Percentiles rank a stretch among this genome's conserved stretches.
phyloP scores from a whole-genome alignment of 139 green algal species.

The Marvania coccoides region DNA sequence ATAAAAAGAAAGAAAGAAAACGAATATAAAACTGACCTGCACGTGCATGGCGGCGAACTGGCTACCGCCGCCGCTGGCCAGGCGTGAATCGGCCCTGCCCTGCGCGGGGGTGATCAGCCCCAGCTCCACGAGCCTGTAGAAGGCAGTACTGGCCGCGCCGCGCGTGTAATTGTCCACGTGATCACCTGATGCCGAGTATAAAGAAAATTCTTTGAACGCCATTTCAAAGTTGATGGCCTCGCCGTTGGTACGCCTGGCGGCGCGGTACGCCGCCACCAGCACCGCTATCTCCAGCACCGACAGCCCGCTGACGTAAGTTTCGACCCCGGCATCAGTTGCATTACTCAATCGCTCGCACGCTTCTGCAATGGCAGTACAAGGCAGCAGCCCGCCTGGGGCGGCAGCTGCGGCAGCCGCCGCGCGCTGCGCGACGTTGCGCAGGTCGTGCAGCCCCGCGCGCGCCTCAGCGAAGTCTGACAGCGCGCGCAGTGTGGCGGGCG shows the following conservation, averaged over 20 bases:
- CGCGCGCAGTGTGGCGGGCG: not conserved
- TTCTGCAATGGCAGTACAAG: not conserved
- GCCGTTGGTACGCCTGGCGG: conserved; percentile 2
- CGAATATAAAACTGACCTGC: too few relatives aligned
- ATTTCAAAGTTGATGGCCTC: conserved; percentile 52
- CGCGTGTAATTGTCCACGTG: conserved; percentile 28
- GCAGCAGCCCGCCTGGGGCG: not conserved
- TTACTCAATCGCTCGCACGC: not conserved
- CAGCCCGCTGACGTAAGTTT: conserved; percentile 9
- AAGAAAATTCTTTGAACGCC: conserved; percentile 8
- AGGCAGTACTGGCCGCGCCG: conserved; percentile 36
- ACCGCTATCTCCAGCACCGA: conserved; percentile 56
- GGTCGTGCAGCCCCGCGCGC: conserved; percentile 11
- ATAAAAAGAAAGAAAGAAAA: too few relatives aligned
- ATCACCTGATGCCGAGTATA: conserved; percentile 3
- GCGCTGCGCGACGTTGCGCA: conserved; percentile 15
- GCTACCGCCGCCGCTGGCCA: not conserved
- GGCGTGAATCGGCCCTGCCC: conserved; percentile 7
- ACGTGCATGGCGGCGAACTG: conserved; percentile 13
- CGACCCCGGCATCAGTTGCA: not conserved
- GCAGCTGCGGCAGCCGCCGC: conserved; percentile 4
- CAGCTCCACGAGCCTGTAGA: conserved; percentile 34
- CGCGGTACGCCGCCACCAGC: conserved; percentile 44
- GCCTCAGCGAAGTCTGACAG: conserved; percentile 14
- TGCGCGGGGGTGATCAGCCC: conserved; percentile 29